Evolutionary conservation across 495 filamentous ascomycete genomes (phyloP).

Genomic region (Trichocladium uniseriatum): DNA sequence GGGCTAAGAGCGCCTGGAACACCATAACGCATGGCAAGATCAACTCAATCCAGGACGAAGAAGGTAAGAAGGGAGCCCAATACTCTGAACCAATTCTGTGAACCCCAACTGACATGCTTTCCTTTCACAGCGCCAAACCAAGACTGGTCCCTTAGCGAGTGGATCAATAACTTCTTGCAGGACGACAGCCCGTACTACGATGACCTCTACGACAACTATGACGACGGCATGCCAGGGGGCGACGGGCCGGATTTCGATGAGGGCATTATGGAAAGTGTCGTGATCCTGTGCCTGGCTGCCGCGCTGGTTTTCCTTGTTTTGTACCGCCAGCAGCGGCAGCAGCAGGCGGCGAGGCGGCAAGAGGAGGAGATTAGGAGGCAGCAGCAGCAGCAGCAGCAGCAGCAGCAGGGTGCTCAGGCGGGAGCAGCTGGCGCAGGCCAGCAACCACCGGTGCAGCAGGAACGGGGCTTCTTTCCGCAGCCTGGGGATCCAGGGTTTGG

Average conservation of each 20-base stretch:
- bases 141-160: constrained; percentile 68
- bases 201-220: constrained; percentile 47
- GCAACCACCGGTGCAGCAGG: constrained; percentile 10
- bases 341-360: constrained; percentile 34
- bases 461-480: constrained; percentile 57
- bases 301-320: constrained; percentile 70
- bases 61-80: constrained; percentile 50
- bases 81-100: background rate
- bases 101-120: background rate
- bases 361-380: constrained; percentile 28
- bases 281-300: constrained; percentile 70
- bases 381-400: constrained; percentile 22
- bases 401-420: constrained; percentile 6
- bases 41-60: constrained; percentile 82
- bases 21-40: constrained; percentile 78
- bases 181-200: constrained; percentile 60
- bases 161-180: constrained; percentile 73
- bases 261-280: constrained; percentile 68
- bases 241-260: constrained; percentile 46
- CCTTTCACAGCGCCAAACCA: constrained; percentile 55
- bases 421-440: constrained; percentile 2
- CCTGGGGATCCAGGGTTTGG: constrained; percentile 62
- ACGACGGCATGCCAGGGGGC: constrained; percentile 46
- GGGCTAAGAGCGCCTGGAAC: constrained; percentile 85
- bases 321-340: constrained; percentile 70